phyloP scores from a whole-genome alignment of 2,329 filamentous ascomycete genomes.

The Cordyceps cateniannulata region DNA sequence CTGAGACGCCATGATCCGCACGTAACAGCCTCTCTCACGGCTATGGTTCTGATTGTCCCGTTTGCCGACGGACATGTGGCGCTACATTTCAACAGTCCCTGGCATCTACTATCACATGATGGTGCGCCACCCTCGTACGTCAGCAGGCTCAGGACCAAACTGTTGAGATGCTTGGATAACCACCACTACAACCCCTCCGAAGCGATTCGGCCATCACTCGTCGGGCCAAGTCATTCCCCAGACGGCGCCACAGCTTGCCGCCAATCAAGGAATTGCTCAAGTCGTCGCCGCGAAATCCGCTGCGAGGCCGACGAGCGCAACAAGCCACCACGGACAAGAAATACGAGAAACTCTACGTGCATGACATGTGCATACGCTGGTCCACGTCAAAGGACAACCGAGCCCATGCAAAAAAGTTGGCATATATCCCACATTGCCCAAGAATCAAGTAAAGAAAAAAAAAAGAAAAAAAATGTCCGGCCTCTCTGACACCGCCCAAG shows the following conservation, averaged over 20 bases:
- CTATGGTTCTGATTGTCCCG: neutral
- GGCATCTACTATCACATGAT: slow-evolving; percentile 10
- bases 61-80: neutral
- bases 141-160: neutral
- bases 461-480: slow-evolving; percentile 26
- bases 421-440: neutral
- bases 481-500: slow-evolving; percentile 37
- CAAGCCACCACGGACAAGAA: no score
- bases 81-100: neutral
- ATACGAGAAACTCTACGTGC: neutral
- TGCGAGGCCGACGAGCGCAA: no score
- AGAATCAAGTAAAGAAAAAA: neutral
- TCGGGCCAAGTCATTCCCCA: neutral
- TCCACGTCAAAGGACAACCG: neutral
- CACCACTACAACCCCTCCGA: neutral
- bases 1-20: neutral
- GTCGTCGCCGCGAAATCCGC: no score
- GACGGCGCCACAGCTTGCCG: neutral
- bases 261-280: neutral
- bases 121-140: slow-evolving; percentile 13
- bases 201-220: neutral
- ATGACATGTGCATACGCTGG: neutral
- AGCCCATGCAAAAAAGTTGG: neutral
- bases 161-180: slow-evolving; percentile 2
- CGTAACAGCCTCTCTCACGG: neutral